phyloP scores from a whole-genome alignment of 1,284 basidiomycete genomes.

The Hymenochaete sp. region DNA sequence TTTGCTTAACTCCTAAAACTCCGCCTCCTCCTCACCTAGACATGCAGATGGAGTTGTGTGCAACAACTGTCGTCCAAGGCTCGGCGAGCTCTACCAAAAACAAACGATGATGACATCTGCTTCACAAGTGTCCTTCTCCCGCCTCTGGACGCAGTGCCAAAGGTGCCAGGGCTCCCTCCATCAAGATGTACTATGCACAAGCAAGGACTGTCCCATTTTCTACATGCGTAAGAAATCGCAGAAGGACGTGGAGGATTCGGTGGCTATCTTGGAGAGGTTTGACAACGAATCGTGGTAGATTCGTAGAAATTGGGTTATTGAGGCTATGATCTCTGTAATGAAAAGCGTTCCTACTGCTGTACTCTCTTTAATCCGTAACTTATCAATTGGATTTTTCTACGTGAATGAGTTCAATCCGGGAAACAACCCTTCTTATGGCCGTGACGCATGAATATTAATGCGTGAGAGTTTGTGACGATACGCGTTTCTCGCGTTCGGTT shows the following conservation, averaged over 20 bases:
- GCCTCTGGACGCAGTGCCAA: constrained; percentile 95
- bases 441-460: background rate
- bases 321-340: no score
- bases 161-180: constrained; percentile 93
- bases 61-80: constrained; percentile 78
- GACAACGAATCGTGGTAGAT: constrained; percentile 57
- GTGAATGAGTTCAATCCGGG: no score
- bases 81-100: constrained; percentile 87
- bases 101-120: constrained; percentile 69
- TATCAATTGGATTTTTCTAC: no score
- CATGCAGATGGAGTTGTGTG: constrained; percentile 80
- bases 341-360: background rate
- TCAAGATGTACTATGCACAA: constrained; percentile 95
- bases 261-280: constrained; percentile 73
- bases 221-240: constrained; percentile 96
- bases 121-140: constrained; percentile 82
- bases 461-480: background rate
- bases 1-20: background rate
- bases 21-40: constrained; percentile 12
- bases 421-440: background rate
- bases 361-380: background rate
- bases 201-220: constrained; percentile 96
- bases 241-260: constrained; percentile 87
- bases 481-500: background rate
- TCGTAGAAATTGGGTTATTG: background rate